Conservation (phyloP, 129 eudicot genomes). For the Lactuca saligna region DNA sequence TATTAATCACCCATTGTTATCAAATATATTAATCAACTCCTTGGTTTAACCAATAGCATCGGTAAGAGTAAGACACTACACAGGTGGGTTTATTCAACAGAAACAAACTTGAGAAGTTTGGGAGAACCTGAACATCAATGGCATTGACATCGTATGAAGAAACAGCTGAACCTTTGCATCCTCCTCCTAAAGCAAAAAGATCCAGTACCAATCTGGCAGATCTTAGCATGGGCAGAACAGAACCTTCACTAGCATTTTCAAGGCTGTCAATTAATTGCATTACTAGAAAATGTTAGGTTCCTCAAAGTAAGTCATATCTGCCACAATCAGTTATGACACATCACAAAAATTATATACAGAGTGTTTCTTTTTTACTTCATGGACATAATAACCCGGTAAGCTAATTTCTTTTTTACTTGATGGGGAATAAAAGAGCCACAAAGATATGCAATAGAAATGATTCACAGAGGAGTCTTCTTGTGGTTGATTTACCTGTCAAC, state of each 20-base stretch:
- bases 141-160: slow-evolving; percentile 38
- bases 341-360: too few relatives aligned
- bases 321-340: too few relatives aligned
- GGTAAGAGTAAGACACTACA: too few relatives aligned
- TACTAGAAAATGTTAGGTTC: too few relatives aligned
- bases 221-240: slow-evolving; percentile 86
- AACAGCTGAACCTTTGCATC: slow-evolving; percentile 31
- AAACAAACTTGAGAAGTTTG: background rate
- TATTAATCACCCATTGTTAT: too few relatives aligned
- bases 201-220: slow-evolving; percentile 70
- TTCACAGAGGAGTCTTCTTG: background rate
- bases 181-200: slow-evolving; percentile 48
- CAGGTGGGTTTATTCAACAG: background rate
- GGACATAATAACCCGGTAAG: too few relatives aligned
- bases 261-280: slow-evolving; percentile 54
- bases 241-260: slow-evolving; percentile 93
- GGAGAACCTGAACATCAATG: slow-evolving; percentile 56
- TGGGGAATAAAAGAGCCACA: background rate
- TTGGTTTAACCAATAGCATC: too few relatives aligned
- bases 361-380: too few relatives aligned
- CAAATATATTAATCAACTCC: too few relatives aligned
- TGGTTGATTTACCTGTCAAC: slow-evolving; percentile 65
- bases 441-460: background rate
- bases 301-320: too few relatives aligned
- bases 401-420: too few relatives aligned